These are phyloP conservation scores for Aquilaria sinensis DNA, from an alignment of 345 rosid species.

Conservation along the genomic window DNA sequence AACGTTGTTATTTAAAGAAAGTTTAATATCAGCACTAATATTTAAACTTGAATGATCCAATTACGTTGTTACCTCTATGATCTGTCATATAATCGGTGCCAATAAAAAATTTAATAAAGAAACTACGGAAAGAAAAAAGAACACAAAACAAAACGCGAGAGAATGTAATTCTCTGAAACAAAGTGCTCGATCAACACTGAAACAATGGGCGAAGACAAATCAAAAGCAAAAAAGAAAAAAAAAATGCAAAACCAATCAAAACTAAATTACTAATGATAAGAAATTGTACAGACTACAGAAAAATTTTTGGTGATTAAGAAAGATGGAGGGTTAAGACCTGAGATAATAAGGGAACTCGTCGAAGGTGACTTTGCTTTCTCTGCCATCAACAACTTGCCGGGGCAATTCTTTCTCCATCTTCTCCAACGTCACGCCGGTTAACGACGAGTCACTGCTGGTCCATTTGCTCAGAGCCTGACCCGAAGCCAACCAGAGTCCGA, in stretches of 20 bases:
- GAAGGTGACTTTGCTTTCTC: slow-evolving; percentile 49
- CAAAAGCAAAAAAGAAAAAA: neutral
- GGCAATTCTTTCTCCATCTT: slow-evolving; percentile 44
- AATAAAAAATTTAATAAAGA: no score
- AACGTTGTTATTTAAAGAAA: no score
- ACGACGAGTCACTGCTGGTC: slow-evolving; percentile 23
- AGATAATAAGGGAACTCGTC: slow-evolving; percentile 58
- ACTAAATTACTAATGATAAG: neutral
- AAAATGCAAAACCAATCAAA: neutral
- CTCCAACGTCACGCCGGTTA: slow-evolving; percentile 24
- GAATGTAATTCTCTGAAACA: no score
- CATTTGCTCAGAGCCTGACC: slow-evolving; percentile 46
- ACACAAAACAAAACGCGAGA: no score
- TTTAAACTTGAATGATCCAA: no score
- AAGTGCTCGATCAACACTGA: no score
- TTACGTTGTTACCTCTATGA: no score
- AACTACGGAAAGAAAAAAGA: no score
- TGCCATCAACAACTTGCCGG: slow-evolving; percentile 40
- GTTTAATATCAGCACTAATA: no score
- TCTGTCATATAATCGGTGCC: no score
- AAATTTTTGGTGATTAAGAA: neutral
- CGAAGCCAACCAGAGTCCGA: slow-evolving; percentile 53
- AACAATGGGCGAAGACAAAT: no score
- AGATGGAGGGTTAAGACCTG: slow-evolving; percentile 22
- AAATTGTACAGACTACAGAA: no score